Percentiles rank a stretch among this genome's conserved stretches.
Conservation (phyloP, 139 green algal genomes). For the Tetraselmis striata region DNA sequence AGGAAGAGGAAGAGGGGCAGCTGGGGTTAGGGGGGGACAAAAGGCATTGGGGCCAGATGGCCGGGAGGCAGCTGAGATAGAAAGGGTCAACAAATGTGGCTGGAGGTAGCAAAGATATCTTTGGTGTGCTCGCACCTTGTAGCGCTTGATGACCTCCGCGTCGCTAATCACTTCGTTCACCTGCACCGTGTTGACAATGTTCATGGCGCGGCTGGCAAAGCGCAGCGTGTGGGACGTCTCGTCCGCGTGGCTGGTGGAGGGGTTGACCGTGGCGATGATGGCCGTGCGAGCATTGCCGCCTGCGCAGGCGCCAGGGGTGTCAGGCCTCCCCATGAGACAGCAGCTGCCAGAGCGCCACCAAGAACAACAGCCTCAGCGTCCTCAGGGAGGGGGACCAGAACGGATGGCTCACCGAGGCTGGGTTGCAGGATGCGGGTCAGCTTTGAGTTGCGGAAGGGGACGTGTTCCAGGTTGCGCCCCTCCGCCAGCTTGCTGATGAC, state of each 20-base stretch:
- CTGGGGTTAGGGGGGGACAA: too few relatives aligned
- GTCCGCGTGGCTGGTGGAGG: constrained; percentile 15
- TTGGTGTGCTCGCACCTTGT: constrained; percentile 4
- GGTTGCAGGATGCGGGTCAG: constrained; percentile 21
- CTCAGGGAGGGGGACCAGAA: too few relatives aligned
- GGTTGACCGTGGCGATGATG: constrained; percentile 15
- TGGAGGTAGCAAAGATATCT: too few relatives aligned
- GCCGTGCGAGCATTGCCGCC: constrained; percentile 20
- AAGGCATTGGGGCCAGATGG: too few relatives aligned
- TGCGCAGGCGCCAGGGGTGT: constrained; percentile 2
- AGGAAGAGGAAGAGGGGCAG: too few relatives aligned
- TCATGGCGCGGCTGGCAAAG: constrained; percentile 24
- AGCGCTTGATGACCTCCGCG: constrained; percentile 9
- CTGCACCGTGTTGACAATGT: constrained; percentile 21
- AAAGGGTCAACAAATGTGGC: too few relatives aligned
- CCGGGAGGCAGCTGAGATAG: too few relatives aligned
- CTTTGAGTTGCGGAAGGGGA: constrained; percentile 24
- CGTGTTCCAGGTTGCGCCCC: constrained; percentile 6
- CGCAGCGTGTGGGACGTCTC: constrained; percentile 30
- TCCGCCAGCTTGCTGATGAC: constrained; percentile 20
- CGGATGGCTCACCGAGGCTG: background rate
- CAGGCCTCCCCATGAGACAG: too few relatives aligned
- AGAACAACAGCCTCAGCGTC: background rate
- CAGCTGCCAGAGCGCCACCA: background rate
- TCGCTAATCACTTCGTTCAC: constrained; percentile 25